Base-by-base conservation (phyloP, 768 basidiomycete genomes). In the Xerocomus brunneocitrinus region DNA sequence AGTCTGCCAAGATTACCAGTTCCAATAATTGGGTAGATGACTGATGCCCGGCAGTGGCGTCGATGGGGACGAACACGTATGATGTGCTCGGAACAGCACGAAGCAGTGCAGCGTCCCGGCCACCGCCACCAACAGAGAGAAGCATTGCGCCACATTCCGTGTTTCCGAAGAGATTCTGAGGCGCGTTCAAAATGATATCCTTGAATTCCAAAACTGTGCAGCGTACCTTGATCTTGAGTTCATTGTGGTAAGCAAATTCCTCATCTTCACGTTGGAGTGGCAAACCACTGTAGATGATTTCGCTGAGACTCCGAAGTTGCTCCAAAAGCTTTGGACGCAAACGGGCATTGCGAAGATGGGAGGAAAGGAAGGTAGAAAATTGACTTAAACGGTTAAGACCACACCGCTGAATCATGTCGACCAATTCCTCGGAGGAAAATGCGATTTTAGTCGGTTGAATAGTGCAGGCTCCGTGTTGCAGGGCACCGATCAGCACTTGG, bases 111-210 rank as follows among this genome's bases (percentile, higher is more conserved):
- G 76, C 77, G 54, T 79, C 74, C 45, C 69, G 72, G 36, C 78
- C 82, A 49, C 73, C 69, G 32, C 77, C 80, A 41, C 82, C 83
- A 41, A 74, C 61, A 12, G 86, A 84, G 27, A 82, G 65, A 49
- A 91, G 72, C 76, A 86, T 86, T 1, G 80, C 84, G 39, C 87
- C 87, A 55, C 85, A 80, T 74, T 91, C 89, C 2, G 89, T 91
- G 67, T 81, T 88, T 16, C 89, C 89, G 64, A 90, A 91, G 16
- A 88, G 74, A 65, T 89, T 91, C 83, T 87, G 63, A 36, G 54
- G 47, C 55, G 34, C 28, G 6, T 22, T 71, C 57, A 73, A 58
- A 54, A 60, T 44, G 36, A 60, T 49, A 35, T 49, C 24, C 35
- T 47, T 13, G 47, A 27, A 59, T 53, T 49, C 54, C 54, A 49